These are phyloP conservation scores for Tuber magnatum DNA, from an alignment of 495 filamentous ascomycete species.

Conservation along the genomic window DNA sequence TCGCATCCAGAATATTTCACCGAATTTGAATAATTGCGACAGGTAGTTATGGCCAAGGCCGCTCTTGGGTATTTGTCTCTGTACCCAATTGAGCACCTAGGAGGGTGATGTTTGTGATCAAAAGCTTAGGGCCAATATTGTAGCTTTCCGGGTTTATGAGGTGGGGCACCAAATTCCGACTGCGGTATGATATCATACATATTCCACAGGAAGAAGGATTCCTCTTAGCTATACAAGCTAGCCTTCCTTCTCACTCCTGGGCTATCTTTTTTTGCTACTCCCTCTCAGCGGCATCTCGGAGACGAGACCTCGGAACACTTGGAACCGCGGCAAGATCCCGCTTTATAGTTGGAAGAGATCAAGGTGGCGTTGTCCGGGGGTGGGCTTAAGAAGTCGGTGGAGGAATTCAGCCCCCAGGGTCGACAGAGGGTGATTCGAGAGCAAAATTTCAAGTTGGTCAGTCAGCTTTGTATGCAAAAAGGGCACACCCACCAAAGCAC, in stretches of 20 bases:
- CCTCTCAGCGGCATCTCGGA: background rate
- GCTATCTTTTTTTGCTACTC: background rate
- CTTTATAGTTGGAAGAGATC: background rate
- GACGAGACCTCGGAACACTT: background rate
- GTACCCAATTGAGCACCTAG: background rate
- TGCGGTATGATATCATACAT: too few relatives aligned
- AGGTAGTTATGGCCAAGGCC: background rate
- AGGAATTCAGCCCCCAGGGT: background rate
- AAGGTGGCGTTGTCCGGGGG: background rate
- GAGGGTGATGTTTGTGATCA: background rate
- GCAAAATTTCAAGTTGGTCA: background rate
- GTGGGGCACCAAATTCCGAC: background rate
- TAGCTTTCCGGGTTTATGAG: too few relatives aligned
- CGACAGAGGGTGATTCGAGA: too few relatives aligned
- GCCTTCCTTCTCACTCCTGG: background rate
- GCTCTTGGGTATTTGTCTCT: background rate
- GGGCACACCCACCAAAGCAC: too few relatives aligned
- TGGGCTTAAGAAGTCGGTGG: background rate
- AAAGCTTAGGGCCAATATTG: too few relatives aligned
- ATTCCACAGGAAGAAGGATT: background rate
- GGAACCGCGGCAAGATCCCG: too few relatives aligned
- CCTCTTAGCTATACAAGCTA: background rate
- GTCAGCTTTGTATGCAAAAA: too few relatives aligned
- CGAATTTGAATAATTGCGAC: background rate
- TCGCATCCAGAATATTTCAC: background rate